These are phyloP conservation scores for Coniochaeta sp. DNA, from an alignment of 2,329 filamentous ascomycete genomes.

Conservation along the genomic window DNA sequence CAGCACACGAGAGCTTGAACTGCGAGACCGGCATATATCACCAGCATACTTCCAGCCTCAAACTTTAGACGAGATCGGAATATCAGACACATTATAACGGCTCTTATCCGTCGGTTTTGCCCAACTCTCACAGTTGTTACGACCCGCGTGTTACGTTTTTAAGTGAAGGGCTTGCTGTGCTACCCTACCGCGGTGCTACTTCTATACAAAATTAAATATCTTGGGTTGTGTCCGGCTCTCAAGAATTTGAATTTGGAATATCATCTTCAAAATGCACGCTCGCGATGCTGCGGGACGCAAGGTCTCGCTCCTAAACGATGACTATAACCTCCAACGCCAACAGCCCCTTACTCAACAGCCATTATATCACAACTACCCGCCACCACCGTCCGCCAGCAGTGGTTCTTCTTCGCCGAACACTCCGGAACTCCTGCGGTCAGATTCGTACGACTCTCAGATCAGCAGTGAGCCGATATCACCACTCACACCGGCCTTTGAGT, in stretches of 20 bases:
- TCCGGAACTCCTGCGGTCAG: slow-evolving; percentile 50
- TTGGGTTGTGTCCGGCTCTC: not conserved
- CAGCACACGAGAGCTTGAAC: slow-evolving; percentile 2
- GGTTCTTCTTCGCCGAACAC: slow-evolving; percentile 41
- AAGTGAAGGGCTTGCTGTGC: not conserved
- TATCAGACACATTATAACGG: not conserved
- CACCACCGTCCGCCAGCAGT: slow-evolving; percentile 23
- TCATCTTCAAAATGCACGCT: slow-evolving; percentile 37
- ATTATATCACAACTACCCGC: slow-evolving; percentile 12
- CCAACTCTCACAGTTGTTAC: not conserved
- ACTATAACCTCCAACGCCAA: slow-evolving; percentile 15
- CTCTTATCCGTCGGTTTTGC: not conserved
- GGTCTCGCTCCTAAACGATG: slow-evolving; percentile 55
- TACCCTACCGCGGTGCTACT: not conserved
- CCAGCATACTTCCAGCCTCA: not conserved
- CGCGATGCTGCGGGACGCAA: slow-evolving; percentile 48
- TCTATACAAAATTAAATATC: not conserved
- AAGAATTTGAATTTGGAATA: not conserved
- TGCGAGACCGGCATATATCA: not conserved
- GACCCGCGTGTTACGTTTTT: not conserved
- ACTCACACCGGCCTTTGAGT: slow-evolving; percentile 40
- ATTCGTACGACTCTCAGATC: slow-evolving; percentile 54
- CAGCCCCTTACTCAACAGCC: slow-evolving; percentile 23
- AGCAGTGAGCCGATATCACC: slow-evolving; percentile 48
- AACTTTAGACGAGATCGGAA: not conserved